These are phyloP conservation scores for Pyrenochaeta sp. DNA, from an alignment of 2,329 filamentous ascomycete genomes.

Conservation along the genomic window DNA sequence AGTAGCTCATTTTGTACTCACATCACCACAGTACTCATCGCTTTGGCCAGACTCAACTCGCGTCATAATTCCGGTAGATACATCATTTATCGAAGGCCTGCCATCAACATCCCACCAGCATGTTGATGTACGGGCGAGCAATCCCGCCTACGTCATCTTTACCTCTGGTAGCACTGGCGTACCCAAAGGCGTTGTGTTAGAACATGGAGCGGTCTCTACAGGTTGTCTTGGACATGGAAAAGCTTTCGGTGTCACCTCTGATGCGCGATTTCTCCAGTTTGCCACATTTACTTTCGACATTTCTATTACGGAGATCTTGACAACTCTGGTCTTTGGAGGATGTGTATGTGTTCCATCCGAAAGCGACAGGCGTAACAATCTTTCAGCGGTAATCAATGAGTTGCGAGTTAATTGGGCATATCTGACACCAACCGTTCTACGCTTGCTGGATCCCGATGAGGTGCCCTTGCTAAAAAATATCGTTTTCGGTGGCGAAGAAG, in stretches of 20 bases:
- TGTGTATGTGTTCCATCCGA: neutral
- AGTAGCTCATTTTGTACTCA: too few relatives aligned
- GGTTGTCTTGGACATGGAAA: too few relatives aligned
- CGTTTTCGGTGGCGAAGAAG: neutral
- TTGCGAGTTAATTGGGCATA: constrained; percentile 39
- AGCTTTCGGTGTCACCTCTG: neutral
- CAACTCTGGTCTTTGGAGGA: neutral
- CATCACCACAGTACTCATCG: neutral
- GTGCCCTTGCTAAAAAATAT: constrained; percentile 53
- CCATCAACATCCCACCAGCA: neutral
- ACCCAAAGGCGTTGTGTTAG: constrained; percentile 64
- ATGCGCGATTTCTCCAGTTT: neutral
- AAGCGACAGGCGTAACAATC: too few relatives aligned
- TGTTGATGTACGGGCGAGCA: too few relatives aligned
- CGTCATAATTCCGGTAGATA: neutral
- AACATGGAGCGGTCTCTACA: neutral
- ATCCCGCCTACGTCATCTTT: constrained; percentile 65
- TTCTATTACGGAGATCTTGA: neutral
- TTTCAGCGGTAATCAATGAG: too few relatives aligned
- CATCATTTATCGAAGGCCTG: neutral
- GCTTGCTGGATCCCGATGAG: constrained; percentile 48
- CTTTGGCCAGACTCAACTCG: too few relatives aligned
- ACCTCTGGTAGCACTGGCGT: constrained; percentile 54
- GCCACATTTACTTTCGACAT: neutral
- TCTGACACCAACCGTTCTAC: constrained; percentile 65